Base-by-base conservation (phyloP, 176 grass and related monocot species). In the Raddia guianensis region DNA sequence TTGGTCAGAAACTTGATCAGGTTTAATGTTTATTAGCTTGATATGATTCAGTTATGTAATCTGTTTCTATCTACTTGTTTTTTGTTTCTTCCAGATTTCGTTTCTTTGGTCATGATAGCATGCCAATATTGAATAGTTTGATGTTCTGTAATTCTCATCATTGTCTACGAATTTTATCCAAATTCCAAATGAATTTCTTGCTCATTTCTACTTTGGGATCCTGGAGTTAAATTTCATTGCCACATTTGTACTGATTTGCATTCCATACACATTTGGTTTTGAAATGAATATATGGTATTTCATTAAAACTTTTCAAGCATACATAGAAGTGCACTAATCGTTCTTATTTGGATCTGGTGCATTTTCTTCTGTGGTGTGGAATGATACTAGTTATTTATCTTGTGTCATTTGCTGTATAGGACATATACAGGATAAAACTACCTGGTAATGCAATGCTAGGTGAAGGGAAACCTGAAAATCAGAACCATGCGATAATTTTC, bases 401-500 rank as follows among this genome's bases (percentile, higher is more conserved):
- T 19, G 18, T 65, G 70, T 74, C 6, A 76, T 85, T 63, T 85
- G 11, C 16, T 74, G 73, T 57, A 35, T 73, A 98, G 95, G 95
- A 92, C 68, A 94, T 98, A 74, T 98, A 98, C 84, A 85, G 88
- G 78, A 94, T 94, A 87, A 98, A 98, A 89, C 95, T 98, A 69
- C 95, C 92, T 48, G 95, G 95, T 55, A 89, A 89, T 75, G 90
- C 95, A 66, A 89, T 98, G 32, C 52, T 98, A 67, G 95, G 95
- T 64, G 95, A 98, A 93, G 95, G 92, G 12, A 98, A 98, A 74
- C 95, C 95, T 55, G 95, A 98, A 89, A 98, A 98, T 89, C 95
- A 98, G 78, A 98, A 98, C 76, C 95, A 98, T 91, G 95, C 95
- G 8, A 89, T 98, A 80, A 98, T 98, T 76, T 98, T 98, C 72